Base-by-base conservation (phyloP, 2,329 filamentous ascomycete species). In the Epicoccum sorghinum region DNA sequence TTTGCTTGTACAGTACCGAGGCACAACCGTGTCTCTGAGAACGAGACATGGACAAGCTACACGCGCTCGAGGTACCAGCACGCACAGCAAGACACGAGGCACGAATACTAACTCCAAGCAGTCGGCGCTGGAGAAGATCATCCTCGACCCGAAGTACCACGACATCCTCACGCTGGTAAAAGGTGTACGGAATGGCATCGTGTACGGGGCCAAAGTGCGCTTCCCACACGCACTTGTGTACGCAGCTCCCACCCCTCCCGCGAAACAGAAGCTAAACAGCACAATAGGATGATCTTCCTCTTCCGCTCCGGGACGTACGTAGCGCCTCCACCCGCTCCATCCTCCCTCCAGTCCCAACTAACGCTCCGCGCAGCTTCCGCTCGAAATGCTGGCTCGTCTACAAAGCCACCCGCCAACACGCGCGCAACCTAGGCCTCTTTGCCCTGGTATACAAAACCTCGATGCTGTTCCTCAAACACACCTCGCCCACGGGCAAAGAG, bases 151-250 rank as follows among this genome's bases (percentile, higher is more conserved):
- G 5, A 83, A 86, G 63, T 90, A 96, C 78, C 91, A 95, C 68
- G 91, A 95, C 68, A 75, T 92, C 51, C 85, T 99, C 58, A 86
- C 90, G 52, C 82, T 99, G 64, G 75, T 96, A 75, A 99, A 99
- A 83, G 91, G 87, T 68, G 89, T 95, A 64, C 91, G 95, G 78
- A 99, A 98, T 86, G 95, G 95, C 75, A 88, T 93, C 62, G 91
- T 99, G 60, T 99, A 99, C 78, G 95, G 95, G 57, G 87, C 90
- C 68, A 98, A 98, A 85, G 91, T 99, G 76, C 93, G 95, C 61
- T 98, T 99, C 79, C 95, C 95, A 61, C 95, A 99, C 79, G 95
- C 95, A 57, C 84, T 99, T 65, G 95, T 99, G 83, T 87, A 81
- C 60, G 79, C 65, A 9, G n/a, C 18, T 32, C 3, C 14, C 7